Percentiles rank a stretch among this genome's conserved stretches.
Evolutionary conservation across 225 moss, liverwort and hornwort genomes (phyloP).

Genomic region (Lunularia cruciata): DNA sequence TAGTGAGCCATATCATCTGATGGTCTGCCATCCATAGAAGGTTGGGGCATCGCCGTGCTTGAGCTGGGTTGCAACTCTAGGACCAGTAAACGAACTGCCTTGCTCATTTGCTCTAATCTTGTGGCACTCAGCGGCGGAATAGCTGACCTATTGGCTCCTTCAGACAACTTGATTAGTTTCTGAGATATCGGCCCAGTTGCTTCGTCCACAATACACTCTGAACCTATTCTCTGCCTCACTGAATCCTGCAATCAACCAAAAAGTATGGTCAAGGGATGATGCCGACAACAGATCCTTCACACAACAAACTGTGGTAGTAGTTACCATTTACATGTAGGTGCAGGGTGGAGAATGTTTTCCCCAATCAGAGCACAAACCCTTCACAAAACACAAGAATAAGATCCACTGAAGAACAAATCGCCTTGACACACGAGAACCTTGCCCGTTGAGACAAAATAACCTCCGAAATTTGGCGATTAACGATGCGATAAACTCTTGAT

Average conservation of each 20-base stretch:
- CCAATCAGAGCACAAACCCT: too few relatives aligned
- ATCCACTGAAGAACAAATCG: too few relatives aligned
- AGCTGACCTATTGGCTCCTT: slow-evolving; percentile 60
- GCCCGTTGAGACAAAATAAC: too few relatives aligned
- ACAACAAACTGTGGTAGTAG: too few relatives aligned
- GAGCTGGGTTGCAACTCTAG: slow-evolving; percentile 82
- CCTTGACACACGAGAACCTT: too few relatives aligned
- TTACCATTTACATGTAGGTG: too few relatives aligned
- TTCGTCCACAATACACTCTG: slow-evolving; percentile 94
- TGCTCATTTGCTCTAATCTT: slow-evolving; percentile 97
- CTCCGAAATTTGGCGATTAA: too few relatives aligned
- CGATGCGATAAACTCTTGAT: too few relatives aligned
- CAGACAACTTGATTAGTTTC: slow-evolving; percentile 57
- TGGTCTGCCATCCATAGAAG: slow-evolving; percentile 41
- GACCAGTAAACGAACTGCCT: slow-evolving; percentile 83
- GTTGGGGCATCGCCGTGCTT: slow-evolving; percentile 47
- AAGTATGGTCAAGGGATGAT: not conserved
- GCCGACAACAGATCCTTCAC: not conserved
- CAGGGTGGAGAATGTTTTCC: too few relatives aligned
- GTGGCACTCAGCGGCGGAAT: slow-evolving; percentile 92
- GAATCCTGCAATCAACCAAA: slow-evolving; percentile 62
- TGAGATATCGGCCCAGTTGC: slow-evolving; percentile 87
- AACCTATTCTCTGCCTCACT: slow-evolving; percentile 84
- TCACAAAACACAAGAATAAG: too few relatives aligned
- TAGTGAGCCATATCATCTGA: slow-evolving; percentile 49